Evolutionary conservation across 441 rosid species (phyloP), one percentile per base, ranked within the genome.

Genomic region (Flueggea neowawraea): DNA sequence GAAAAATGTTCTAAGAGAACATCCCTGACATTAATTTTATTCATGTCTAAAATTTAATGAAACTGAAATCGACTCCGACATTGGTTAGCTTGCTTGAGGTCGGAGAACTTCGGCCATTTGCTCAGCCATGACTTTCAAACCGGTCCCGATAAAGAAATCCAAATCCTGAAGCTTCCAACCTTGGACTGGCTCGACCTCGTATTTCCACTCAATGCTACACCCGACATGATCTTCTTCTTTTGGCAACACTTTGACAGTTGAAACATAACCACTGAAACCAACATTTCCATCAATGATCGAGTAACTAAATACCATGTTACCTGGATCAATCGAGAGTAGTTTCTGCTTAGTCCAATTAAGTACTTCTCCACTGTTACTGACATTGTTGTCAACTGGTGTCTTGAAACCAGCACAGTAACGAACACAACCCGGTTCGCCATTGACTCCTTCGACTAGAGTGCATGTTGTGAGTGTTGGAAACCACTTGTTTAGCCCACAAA

Each of bases 261-360:
- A 71, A 0, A 82, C 66, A 61, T 85, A 82, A 0, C 63, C 54
- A 6, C 68, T 12, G 72, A 82, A 82, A 28, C 87, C 85, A 12
- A 79, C 80, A 36, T 85, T 82, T 2, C 85, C 66, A 16, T 85
- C 87, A 0, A 72, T 48, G 28, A 80, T 82, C 4, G 74, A 58
- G 17, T 80, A 84, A 60, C 56, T 68, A 39, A 75, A 67, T 6
- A 43, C 47, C 84, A 63, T 78, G 15, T 67, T 60, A 1, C 12
- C 49, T 10, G 58, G 63, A 60, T 80, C 73, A 17, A 82, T 79
- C 12, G 73, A 62, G 50, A 80, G 44, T 28, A 82, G 60, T 50
- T 85, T 77, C 70, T 85, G 82, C 66, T 80, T 80, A 2, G 85
- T 80, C 85, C 85, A 82, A 58, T 84, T 80, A 47, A 70, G 7